Evolutionary conservation across 2,329 filamentous ascomycete species (phyloP).

Genomic region (Botrytis aclada): DNA sequence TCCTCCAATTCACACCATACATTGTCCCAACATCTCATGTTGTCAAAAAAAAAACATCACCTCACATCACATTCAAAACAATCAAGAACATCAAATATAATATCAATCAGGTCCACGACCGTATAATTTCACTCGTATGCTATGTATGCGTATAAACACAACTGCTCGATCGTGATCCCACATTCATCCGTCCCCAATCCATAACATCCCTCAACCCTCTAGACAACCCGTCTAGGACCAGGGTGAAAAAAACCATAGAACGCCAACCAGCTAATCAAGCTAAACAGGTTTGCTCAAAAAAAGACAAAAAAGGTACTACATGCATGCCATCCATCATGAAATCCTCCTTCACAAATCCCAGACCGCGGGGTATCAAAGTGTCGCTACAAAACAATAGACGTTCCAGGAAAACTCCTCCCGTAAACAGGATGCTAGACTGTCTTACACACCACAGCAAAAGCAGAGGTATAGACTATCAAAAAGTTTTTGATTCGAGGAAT

Average conservation of each 20-base stretch:
- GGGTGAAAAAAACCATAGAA: constrained; percentile 12
- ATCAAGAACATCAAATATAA: not conserved
- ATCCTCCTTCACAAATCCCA: constrained; percentile 3
- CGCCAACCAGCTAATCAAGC: constrained; percentile 9
- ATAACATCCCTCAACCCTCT: constrained; percentile 7
- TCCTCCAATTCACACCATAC: not conserved
- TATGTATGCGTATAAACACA: constrained; percentile 13
- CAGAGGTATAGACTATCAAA: constrained; percentile 37
- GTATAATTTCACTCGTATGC: constrained; percentile 11
- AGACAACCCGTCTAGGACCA: constrained; percentile 15
- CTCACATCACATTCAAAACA: not conserved
- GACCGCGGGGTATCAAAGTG: constrained; percentile 3
- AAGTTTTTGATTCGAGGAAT: constrained; percentile 29
- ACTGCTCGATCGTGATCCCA: constrained; percentile 5
- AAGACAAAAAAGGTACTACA: not conserved
- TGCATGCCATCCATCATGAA: constrained; percentile 7
- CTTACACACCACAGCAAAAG: constrained; percentile 21
- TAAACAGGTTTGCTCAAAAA: not conserved
- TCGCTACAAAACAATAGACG: constrained; percentile 19
- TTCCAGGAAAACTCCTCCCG: constrained; percentile 35
- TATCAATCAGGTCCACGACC: not conserved
- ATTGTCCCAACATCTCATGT: not conserved
- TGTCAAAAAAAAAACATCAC: not conserved
- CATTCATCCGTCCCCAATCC: not conserved
- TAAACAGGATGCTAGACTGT: constrained; percentile 41